These are phyloP conservation scores for Acorus gramineus DNA, from an alignment of 106 monocot species.

Conservation along the genomic window DNA sequence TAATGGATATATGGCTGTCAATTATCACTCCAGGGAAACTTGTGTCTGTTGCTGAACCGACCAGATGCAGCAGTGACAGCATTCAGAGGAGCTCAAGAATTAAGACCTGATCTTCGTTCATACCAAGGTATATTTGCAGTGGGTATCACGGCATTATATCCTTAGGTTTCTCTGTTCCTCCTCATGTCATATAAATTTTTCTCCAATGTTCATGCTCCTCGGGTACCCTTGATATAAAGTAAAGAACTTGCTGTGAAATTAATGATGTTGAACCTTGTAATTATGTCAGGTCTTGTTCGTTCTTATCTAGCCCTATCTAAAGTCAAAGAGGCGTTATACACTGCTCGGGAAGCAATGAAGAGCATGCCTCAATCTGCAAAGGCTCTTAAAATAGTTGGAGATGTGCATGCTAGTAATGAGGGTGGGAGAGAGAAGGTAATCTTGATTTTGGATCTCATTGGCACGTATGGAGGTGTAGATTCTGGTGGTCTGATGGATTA, in stretches of 20 bases:
- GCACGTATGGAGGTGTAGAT: background rate
- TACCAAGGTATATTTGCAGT: conserved; percentile 55
- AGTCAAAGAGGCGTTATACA: conserved; percentile 77
- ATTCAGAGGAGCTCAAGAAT: conserved; percentile 87
- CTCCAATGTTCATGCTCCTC: no score
- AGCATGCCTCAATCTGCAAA: conserved; percentile 95
- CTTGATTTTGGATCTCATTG: background rate
- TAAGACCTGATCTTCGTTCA: conserved; percentile 79
- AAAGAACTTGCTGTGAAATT: no score
- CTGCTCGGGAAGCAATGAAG: conserved; percentile 95
- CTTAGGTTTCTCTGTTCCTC: background rate
- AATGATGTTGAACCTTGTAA: background rate
- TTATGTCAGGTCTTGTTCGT: conserved; percentile 75
- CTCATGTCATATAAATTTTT: no score
- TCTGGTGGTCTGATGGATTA: background rate
- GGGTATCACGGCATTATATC: background rate
- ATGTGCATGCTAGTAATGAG: conserved; percentile 90
- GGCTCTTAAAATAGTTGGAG: conserved; percentile 95
- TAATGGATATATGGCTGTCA: conserved; percentile 7
- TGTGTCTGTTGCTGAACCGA: conserved; percentile 57
- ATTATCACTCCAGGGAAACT: conserved; percentile 49
- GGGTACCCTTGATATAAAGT: no score
- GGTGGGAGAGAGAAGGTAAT: conserved; percentile 87
- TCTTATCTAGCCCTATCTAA: conserved; percentile 86
- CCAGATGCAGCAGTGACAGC: conserved; percentile 82